Evolutionary conservation across 306 rosid species (phyloP).

Genomic region (Prunus mira): DNA sequence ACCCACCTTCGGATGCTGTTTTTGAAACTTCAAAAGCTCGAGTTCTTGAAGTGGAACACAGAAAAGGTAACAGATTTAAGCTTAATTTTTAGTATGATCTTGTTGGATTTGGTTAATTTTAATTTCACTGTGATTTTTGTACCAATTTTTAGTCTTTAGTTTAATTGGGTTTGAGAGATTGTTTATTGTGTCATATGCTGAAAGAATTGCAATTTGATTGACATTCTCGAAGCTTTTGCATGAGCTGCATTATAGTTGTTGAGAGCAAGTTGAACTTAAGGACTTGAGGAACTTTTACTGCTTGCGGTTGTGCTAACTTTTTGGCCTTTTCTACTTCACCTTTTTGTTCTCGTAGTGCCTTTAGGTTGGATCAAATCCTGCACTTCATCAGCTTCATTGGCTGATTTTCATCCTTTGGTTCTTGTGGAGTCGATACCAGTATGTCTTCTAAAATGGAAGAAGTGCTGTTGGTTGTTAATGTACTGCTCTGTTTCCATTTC

Average conservation of each 20-base stretch:
- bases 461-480: not conserved
- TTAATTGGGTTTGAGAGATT: not conserved
- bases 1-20: slow-evolving; percentile 72
- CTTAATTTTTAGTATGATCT: not conserved
- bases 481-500: not conserved
- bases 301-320: not conserved
- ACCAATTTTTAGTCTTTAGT: slow-evolving; percentile 5
- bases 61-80: slow-evolving; percentile 35
- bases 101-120: not conserved
- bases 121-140: not conserved
- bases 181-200: not conserved
- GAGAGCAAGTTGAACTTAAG: slow-evolving; percentile 5
- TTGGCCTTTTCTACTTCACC: not conserved
- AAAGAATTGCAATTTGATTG: not conserved
- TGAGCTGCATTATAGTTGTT: slow-evolving; percentile 1
- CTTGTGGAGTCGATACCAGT: not conserved
- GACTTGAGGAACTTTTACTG: slow-evolving; percentile 1
- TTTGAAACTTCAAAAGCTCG: slow-evolving; percentile 25
- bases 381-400: not conserved
- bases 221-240: not conserved
- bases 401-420: not conserved
- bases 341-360: not conserved
- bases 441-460: not conserved
- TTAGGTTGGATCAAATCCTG: not conserved
- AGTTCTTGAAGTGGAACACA: slow-evolving; percentile 24